Base-by-base conservation (phyloP, 1,284 basidiomycete genomes). In the Hemileia vastatrix region DNA sequence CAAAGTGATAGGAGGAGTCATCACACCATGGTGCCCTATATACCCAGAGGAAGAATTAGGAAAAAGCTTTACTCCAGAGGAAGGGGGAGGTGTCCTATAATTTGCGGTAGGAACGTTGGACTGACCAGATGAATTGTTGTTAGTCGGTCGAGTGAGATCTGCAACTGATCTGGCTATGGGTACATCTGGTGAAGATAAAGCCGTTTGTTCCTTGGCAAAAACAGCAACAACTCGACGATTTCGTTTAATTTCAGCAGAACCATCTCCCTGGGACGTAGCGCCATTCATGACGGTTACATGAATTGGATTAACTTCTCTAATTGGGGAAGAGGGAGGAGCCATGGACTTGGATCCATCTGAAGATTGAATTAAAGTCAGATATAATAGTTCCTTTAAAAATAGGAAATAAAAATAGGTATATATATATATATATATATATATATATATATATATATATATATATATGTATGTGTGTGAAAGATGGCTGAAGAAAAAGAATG, bases 21-120 rank as follows among this genome's bases (percentile, higher is more conserved):
- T 31, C 18, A 31, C 51, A 11, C 33, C 40, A 49, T 52, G 40
- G n/a, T n/a, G n/a, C n/a, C n/a, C n/a, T n/a, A n/a, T n/a, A n/a
- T n/a, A n/a, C n/a, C n/a, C n/a, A n/a, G n/a, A n/a, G n/a, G n/a
- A n/a, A n/a, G n/a, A n/a, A n/a, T n/a, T n/a, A n/a, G n/a, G n/a
- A n/a, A n/a, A n/a, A n/a, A n/a, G 40, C 2, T 1, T 45, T 52
- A 2, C 53, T 36, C n/a, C 68, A 68, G 18, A 67, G 63, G 8
- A 68, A 68, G 45, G 47, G 50, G 8, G 65, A 67, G 4, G 64
- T 47, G 2, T 43, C 15, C 40, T 48, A 51, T 13, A 36, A 36
- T 32, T 21, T 33, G 54, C 19, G 43, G 32, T 45, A 56, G 45
- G 55, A 21, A 31, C 48, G 11, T 27, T 64, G n/a, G n/a, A n/a